Percentiles rank a stretch among this genome's conserved stretches.
Conservation (phyloP, 1,284 basidiomycete species). For the Irpex sp. region DNA sequence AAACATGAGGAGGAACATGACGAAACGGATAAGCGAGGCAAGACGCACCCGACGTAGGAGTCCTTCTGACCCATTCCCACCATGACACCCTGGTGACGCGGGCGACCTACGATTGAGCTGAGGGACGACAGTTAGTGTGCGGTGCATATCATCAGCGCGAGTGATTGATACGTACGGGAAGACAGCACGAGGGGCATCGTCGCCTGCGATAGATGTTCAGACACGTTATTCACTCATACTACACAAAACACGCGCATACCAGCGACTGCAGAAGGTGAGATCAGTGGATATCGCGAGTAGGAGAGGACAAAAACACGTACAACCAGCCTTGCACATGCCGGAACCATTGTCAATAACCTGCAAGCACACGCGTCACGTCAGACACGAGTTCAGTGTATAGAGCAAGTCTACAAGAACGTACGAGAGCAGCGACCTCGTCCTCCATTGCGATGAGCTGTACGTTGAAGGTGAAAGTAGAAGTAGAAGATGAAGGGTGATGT, state of each 20-base stretch:
- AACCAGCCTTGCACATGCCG: constrained; percentile 94
- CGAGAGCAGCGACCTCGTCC: constrained; percentile 33
- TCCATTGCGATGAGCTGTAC: constrained; percentile 29
- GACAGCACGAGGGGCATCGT: constrained; percentile 69
- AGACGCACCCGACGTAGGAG: constrained; percentile 76
- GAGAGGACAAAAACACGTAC: constrained; percentile 39
- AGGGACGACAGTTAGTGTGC: neutral
- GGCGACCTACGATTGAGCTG: constrained; percentile 88
- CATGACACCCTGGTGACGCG: constrained; percentile 93
- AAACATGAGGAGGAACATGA: neutral
- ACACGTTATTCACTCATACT: constrained; percentile 1
- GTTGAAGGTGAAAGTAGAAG: constrained; percentile 21
- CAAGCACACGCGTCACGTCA: neutral
- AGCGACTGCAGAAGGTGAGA: constrained; percentile 40
- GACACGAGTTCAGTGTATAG: neutral
- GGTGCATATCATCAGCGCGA: neutral
- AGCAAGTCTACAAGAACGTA: constrained; percentile 15
- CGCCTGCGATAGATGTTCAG: constrained; percentile 38
- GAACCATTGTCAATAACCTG: constrained; percentile 84
- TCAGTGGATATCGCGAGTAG: constrained; percentile 9
- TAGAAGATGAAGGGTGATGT: constrained; percentile 15
- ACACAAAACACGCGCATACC: constrained; percentile 30
- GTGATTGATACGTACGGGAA: constrained; percentile 49
- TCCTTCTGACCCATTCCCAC: constrained; percentile 88
- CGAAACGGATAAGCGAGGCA: neutral